These are phyloP conservation scores for Stereocaulon alpinum DNA, from an alignment of 495 filamentous ascomycete genomes.

Conservation along the genomic window DNA sequence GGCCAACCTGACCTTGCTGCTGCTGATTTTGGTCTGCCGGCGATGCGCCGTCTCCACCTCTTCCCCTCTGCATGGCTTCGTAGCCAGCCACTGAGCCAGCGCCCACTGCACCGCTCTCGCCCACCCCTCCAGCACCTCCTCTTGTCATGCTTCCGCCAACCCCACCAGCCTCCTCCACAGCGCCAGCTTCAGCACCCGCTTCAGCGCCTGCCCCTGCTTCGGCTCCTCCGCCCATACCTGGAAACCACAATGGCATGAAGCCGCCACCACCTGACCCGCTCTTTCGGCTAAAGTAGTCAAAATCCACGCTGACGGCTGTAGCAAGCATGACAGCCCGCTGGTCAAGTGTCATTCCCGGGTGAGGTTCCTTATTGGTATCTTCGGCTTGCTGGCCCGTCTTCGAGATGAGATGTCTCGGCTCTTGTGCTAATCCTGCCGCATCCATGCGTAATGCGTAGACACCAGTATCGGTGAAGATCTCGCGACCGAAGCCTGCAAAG, in stretches of 20 bases:
- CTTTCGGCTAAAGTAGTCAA: conserved; percentile 62
- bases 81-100: conserved; percentile 54
- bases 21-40: neutral
- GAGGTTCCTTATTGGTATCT: conserved; percentile 13
- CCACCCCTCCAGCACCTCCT: conserved; percentile 30
- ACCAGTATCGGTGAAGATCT: conserved; percentile 63
- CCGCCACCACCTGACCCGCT: conserved; percentile 40
- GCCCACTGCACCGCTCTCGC: conserved; percentile 33
- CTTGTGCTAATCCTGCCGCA: conserved; percentile 38
- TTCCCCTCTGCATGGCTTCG: conserved; percentile 51
- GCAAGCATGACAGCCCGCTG: conserved; percentile 64
- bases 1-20: neutral
- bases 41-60: conserved; percentile 19
- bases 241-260: conserved; percentile 51
- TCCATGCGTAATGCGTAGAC: conserved; percentile 64
- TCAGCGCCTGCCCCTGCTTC: conserved; percentile 35
- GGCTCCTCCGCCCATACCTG: conserved; percentile 39
- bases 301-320: conserved; percentile 60
- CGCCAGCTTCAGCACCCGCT: conserved; percentile 33
- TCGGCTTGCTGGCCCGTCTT: conserved; percentile 22
- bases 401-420: conserved; percentile 33
- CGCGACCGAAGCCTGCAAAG: conserved; percentile 57
- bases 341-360: conserved; percentile 54
- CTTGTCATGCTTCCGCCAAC: conserved; percentile 34
- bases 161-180: conserved; percentile 28